A percentile compares a stretch with the other conserved stretches of the same genome.
Conservation (phyloP, 2,329 filamentous ascomycete genomes). For the Cladosporium halotolerans region DNA sequence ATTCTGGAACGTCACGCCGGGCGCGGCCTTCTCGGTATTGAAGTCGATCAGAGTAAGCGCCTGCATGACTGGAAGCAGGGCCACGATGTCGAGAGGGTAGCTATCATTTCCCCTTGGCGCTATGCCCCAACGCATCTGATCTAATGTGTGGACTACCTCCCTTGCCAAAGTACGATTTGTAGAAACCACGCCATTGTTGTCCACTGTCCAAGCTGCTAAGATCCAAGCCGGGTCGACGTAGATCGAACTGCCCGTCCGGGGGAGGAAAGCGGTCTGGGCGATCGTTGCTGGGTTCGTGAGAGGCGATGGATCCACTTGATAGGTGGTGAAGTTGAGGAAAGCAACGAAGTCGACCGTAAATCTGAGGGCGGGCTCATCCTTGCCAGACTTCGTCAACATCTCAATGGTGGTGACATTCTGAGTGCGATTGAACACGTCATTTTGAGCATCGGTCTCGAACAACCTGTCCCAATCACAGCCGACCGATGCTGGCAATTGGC, state of each 20-base stretch:
- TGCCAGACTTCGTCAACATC: not conserved
- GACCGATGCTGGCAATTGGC: not conserved
- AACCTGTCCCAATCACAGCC: conserved; percentile 16
- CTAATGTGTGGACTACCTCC: not conserved
- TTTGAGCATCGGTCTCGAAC: conserved; percentile 5
- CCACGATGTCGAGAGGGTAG: not conserved
- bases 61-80: conserved; percentile 13
- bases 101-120: not conserved
- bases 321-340: conserved; percentile 19
- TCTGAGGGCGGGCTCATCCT: not conserved
- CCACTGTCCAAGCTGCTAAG: conserved; percentile 24
- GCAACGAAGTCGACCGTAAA: conserved; percentile 15
- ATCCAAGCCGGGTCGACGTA: conserved; percentile 23
- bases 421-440: conserved; percentile 6
- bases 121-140: not conserved
- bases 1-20: not conserved
- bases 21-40: not conserved
- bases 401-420: conserved; percentile 15
- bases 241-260: not conserved
- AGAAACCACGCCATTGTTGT: conserved; percentile 7
- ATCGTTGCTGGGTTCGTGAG: conserved; percentile 17
- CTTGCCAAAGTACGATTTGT: conserved; percentile 1
- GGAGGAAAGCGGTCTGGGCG: conserved; percentile 14
- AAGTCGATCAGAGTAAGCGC: conserved; percentile 20
- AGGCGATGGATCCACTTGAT: conserved; percentile 20